Evolutionary conservation across 2,329 filamentous ascomycete genomes (phyloP), one percentile per base, ranked within the genome.

Genomic region (Taxawa tesnikishii): DNA sequence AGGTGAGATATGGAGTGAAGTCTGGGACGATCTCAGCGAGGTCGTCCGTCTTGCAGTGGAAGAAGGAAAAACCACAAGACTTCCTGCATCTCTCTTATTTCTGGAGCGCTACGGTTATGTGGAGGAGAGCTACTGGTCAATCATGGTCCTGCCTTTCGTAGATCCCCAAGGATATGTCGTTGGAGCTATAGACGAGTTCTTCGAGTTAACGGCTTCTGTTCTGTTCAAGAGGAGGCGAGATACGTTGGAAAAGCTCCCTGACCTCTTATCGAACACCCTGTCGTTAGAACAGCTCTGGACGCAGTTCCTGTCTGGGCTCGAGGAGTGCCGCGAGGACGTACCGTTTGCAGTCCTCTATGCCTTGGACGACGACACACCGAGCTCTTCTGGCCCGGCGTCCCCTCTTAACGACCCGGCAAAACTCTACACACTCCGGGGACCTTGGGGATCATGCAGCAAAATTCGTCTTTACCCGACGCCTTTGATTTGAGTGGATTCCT

Each of bases 111-210:
- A 47, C 15, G 48, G 44, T 8, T 43, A 43, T 8, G 19, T 45
- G 4, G 50, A 54, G 27, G 48, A 53, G 33, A 45, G 43, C 2
- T 51, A 46, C 31, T 53, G 44, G 40, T 36, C 46, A 14, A 45
- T 47, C 23, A 41, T 42, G 9, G 32, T 50, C 7, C 32, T 50
- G 2, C 51, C 51, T 1, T 37, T 53, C 10, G 33, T 49, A 7
- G 43, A 41, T 5, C 16, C 26, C 8, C 26, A 39, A 13, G 38
- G 38, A 5, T 30, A 36, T 14, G 38, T 29, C 9, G 14, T 21
- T 21, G 38, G 36, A 4, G 34, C 31, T 13, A 14, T 38, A 5
- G 34, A 39, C 18, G 37, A 38, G n/a, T 30, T 37, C 15, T 31
- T 31, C 9, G 40, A 43, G 24, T 13, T 29, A 9, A 41, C 33